Evolutionary conservation across 192 early-diverging fungal species (phyloP).

Genomic region (Funneliformis geosporum): DNA sequence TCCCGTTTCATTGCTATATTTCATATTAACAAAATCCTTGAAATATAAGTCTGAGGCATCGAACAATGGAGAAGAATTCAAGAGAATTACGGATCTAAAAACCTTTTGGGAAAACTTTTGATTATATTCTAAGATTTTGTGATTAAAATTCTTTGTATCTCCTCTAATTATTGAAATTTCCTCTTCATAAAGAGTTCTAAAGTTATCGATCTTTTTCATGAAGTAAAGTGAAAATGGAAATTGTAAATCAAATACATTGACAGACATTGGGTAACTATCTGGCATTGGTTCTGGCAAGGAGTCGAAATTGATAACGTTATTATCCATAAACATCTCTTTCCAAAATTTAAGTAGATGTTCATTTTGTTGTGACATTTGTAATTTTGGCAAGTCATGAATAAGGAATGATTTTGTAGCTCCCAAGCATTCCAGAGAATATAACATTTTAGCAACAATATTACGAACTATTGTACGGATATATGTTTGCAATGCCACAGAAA

Average conservation of each 20-base stretch:
- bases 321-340: conserved; percentile 22
- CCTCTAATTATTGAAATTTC: not conserved
- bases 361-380: not conserved
- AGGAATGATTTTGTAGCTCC: not conserved
- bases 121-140: not conserved
- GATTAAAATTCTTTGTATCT: conserved; percentile 7
- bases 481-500: conserved; percentile 12
- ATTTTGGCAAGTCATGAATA: conserved; percentile 5
- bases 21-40: conserved; percentile 21
- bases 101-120: conserved; percentile 1
- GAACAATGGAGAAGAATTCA: conserved; percentile 3
- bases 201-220: conserved; percentile 27
- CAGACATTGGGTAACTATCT: conserved; percentile 21
- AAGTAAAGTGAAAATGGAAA: conserved; percentile 33
- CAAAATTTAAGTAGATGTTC: conserved; percentile 10
- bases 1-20: not conserved
- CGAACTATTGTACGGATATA: conserved; percentile 24
- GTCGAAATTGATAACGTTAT: conserved; percentile 16
- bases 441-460: conserved; percentile 26
- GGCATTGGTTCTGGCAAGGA: conserved; percentile 18
- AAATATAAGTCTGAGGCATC: conserved; percentile 23
- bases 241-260: not conserved
- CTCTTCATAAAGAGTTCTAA: conserved; percentile 16
- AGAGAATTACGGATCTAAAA: not conserved
- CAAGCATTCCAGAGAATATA: conserved; percentile 31